phyloP scores from a whole-genome alignment of 2,329 filamentous ascomycete species.

The Pseudocercospora crystallina region DNA sequence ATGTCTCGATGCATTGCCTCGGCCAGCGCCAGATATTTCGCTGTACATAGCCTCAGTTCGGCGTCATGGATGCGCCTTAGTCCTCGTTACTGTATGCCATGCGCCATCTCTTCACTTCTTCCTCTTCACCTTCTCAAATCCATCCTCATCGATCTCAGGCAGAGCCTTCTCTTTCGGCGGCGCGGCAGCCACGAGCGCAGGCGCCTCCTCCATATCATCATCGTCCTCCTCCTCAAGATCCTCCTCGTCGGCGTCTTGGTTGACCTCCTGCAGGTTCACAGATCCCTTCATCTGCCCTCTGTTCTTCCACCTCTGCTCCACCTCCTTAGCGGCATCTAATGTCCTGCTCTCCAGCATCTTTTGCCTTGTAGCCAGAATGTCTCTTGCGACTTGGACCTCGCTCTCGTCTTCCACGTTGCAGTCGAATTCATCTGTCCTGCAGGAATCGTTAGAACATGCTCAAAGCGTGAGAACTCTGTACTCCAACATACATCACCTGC shows the following conservation, averaged over 20 bases:
- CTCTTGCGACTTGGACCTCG: conserved; percentile 68
- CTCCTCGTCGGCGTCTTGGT: conserved; percentile 56
- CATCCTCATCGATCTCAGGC: conserved; percentile 51
- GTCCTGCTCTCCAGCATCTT: conserved; percentile 66
- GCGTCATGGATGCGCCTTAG: too few relatives aligned
- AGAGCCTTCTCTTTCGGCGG: conserved; percentile 57
- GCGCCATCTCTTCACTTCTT: conserved; percentile 37
- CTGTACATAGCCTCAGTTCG: too few relatives aligned
- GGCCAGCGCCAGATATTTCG: too few relatives aligned
- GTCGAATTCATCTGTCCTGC: conserved; percentile 83
- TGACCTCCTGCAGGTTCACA: conserved; percentile 58
- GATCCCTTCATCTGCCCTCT: conserved; percentile 61
- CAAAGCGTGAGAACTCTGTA: conserved; percentile 38
- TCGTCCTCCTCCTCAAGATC: conserved; percentile 55
- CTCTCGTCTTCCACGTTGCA: conserved; percentile 89
- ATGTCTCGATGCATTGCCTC: too few relatives aligned
- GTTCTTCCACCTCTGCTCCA: conserved; percentile 70
- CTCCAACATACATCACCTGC: conserved; percentile 2
- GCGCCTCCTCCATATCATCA: conserved; percentile 59
- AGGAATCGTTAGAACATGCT: conserved; percentile 80
- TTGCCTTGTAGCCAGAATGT: conserved; percentile 67
- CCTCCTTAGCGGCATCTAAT: conserved; percentile 80
- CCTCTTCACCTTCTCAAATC: conserved; percentile 40
- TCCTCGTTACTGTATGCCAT: too few relatives aligned
- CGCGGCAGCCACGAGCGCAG: conserved; percentile 58